A percentile compares a stretch with the other conserved stretches of the same genome.
These are phyloP conservation scores for Coprinellus micaceus DNA, from an alignment of 768 basidiomycete species.

Conservation along the genomic window DNA sequence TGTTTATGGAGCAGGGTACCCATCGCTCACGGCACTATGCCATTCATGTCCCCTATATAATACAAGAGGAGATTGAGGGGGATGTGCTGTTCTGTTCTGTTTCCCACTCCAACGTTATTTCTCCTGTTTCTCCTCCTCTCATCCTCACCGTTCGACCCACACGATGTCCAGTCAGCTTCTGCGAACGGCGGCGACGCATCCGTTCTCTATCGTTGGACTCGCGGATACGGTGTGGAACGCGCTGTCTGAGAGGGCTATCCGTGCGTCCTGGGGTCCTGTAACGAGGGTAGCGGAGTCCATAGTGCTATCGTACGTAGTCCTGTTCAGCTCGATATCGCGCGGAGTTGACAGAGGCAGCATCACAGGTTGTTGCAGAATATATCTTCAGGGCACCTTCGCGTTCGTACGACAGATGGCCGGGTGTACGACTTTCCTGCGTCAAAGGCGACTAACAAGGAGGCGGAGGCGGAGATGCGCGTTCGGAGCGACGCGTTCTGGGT, in stretches of 20 bases:
- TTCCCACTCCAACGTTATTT: no score
- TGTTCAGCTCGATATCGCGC: not conserved
- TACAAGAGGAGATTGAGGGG: no score
- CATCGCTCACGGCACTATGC: no score
- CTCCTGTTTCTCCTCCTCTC: no score
- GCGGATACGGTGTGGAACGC: conserved; percentile 41
- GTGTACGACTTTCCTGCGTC: conserved; percentile 43
- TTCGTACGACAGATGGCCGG: conserved; percentile 37
- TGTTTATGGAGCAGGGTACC: no score
- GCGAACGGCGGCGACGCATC: conserved; percentile 39
- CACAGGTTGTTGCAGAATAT: conserved; percentile 44
- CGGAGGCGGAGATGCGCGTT: conserved; percentile 45
- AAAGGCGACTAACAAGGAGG: conserved; percentile 15
- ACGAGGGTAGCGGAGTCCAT: conserved; percentile 41
- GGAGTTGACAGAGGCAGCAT: not conserved
- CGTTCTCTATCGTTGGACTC: conserved; percentile 39
- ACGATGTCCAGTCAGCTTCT: conserved; percentile 34
- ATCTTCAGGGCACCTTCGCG: conserved; percentile 42
- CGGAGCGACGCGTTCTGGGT: conserved; percentile 56
- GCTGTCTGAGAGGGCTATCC: conserved; percentile 38
- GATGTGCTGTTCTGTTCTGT: no score
- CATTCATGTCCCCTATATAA: no score
- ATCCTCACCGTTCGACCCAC: not conserved
- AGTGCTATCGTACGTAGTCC: conserved; percentile 39
- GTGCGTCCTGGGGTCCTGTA: conserved; percentile 40